Evolutionary conservation across 306 rosid species (phyloP), one percentile per base, ranked within the genome.

Genomic region (Carpinus fangiana): DNA sequence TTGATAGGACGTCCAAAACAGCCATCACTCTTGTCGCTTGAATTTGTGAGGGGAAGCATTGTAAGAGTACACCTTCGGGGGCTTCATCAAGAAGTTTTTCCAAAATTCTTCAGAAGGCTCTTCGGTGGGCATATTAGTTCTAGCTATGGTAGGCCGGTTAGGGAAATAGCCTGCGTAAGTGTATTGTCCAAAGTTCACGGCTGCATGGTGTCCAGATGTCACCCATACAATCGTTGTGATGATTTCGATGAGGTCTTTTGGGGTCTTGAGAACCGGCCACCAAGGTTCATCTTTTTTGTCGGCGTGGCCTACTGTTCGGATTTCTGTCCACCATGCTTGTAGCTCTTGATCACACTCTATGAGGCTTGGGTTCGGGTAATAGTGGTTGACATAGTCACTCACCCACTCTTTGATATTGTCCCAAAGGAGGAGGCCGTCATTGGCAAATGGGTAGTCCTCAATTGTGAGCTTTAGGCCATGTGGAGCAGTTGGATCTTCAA

Each of bases 241-340:
- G 7, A 88, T 83, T 4, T 76, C 75, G 3, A 82, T 3, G 0
- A 85, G 72, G 43, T 88, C 91, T 12, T 82, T 31, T 1, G 73
- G 79, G 28, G 84, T 83, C 45, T 83, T 83, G 20, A 88, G 51
- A 7, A 53, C 28, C 6, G 91, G 91, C 91, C 91, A 85, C 87
- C 91, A 92, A 0, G 94, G 88, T 47, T 87, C 86, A 3, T 88
- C 86, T 18, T 85, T 88, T 43, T 88, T 88, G 70, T 85, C 89
- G 1, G 45, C 89, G 12, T 85, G 89, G 0, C 91, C 87, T 1
- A 73, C 74, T 0, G 70, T 85, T 78, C 69, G 74, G 17, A 88
- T 83, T 76, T 88, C 91, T 17, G 74, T 73, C 98, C 98, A 94
- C 98, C 98, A 94, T 7, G 88, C 81, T 82, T 94, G 98, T 12